Conservation (phyloP, 129 eudicot species). For the Lactuca saligna region DNA sequence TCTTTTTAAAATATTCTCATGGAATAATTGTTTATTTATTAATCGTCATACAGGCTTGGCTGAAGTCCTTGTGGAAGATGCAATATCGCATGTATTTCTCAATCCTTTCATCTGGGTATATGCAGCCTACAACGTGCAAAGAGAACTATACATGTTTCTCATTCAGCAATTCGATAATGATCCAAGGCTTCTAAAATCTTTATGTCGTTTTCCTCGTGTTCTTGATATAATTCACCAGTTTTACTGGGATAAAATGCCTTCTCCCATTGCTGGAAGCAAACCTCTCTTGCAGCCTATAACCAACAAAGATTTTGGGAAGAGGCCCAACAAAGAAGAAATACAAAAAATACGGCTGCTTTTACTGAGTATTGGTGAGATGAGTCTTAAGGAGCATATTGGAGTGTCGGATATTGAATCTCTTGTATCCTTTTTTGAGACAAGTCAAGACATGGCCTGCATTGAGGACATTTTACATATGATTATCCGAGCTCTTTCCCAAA, state of each 20-base stretch:
- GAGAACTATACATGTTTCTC: slow-evolving; percentile 93
- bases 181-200: slow-evolving; percentile 78
- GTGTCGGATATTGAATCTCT: slow-evolving; percentile 83
- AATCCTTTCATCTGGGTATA: slow-evolving; percentile 86
- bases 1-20: not conserved
- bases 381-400: slow-evolving; percentile 80
- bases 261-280: slow-evolving; percentile 45
- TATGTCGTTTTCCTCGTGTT: slow-evolving; percentile 87
- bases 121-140: slow-evolving; percentile 80
- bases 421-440: slow-evolving; percentile 77
- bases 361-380: slow-evolving; percentile 96
- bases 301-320: slow-evolving; percentile 63
- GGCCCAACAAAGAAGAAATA: slow-evolving; percentile 76
- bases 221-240: slow-evolving; percentile 76
- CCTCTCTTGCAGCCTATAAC: slow-evolving; percentile 46
- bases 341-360: slow-evolving; percentile 92
- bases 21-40: slow-evolving; percentile 3
- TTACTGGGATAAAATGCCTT: slow-evolving; percentile 62
- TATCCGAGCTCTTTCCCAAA: slow-evolving; percentile 88
- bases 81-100: slow-evolving; percentile 77
- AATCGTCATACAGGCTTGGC: slow-evolving; percentile 63
- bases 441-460: slow-evolving; percentile 84
- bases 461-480: slow-evolving; percentile 96
- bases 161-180: slow-evolving; percentile 92
- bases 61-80: slow-evolving; percentile 87